phyloP scores from a whole-genome alignment of 139 green algal species.

The Zygnema circumcarinatum region DNA sequence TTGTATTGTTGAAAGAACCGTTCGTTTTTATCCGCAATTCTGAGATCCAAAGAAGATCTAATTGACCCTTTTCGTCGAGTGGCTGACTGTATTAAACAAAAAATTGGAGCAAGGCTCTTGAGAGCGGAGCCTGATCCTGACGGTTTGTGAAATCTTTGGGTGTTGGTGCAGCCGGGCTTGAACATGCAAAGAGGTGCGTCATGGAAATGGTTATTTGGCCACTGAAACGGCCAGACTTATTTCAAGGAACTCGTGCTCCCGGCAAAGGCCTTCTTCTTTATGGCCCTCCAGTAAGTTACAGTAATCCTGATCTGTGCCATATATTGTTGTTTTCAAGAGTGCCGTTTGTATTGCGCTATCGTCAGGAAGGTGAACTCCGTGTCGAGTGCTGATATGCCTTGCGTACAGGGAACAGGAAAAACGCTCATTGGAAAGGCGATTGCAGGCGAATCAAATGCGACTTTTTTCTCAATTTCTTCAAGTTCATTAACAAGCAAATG shows the following conservation, averaged over 20 bases:
- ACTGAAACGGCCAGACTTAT: conserved; percentile 91
- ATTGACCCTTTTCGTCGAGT: too few relatives aligned
- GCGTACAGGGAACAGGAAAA: conserved; percentile 88
- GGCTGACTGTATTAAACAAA: too few relatives aligned
- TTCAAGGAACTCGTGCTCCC: conserved; percentile 77
- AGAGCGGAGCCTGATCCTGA: too few relatives aligned
- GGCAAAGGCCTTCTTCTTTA: conserved; percentile 92
- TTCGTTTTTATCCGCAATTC: background rate
- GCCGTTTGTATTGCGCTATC: too few relatives aligned
- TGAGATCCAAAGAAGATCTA: background rate
- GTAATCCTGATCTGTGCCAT: conserved; percentile 25
- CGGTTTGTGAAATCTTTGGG: too few relatives aligned
- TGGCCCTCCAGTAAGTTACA: conserved; percentile 70
- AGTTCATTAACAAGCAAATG: conserved; percentile 97
- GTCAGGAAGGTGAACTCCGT: too few relatives aligned
- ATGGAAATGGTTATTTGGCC: conserved; percentile 97
- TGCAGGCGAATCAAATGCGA: conserved; percentile 91
- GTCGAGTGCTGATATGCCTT: too few relatives aligned
- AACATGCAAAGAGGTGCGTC: conserved; percentile 57
- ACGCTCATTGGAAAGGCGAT: conserved; percentile 96
- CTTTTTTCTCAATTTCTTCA: conserved; percentile 97
- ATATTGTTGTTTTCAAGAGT: background rate
- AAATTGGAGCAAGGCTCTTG: too few relatives aligned
- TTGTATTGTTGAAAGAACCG: background rate
- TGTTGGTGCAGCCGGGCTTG: conserved; percentile 50